Evolutionary conservation across 2,329 filamentous ascomycete genomes (phyloP).

Genomic region (Arthrinium phaeospermum): DNA sequence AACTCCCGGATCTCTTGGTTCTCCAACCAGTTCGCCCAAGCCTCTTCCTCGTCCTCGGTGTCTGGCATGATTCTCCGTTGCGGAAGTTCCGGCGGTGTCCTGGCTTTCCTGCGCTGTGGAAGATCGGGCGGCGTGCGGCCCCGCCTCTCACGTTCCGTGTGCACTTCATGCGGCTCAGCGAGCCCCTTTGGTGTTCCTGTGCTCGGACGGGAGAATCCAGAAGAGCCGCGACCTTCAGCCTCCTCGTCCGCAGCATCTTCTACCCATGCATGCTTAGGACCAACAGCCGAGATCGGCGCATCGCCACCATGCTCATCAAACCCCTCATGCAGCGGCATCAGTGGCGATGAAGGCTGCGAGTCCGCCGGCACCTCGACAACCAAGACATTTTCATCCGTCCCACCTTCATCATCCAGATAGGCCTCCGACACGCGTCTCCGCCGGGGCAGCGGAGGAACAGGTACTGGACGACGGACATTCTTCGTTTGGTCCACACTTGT

Average conservation of each 20-base stretch:
- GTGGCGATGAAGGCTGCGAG: conserved; percentile 38
- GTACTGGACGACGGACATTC: conserved; percentile 35
- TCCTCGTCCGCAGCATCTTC: conserved; percentile 35
- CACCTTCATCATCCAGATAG: conserved; percentile 29
- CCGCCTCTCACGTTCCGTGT: neutral
- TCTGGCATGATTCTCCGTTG: conserved; percentile 8
- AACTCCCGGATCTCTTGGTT: conserved; percentile 32
- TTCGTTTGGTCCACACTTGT: conserved; percentile 31
- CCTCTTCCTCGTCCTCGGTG: conserved; percentile 34
- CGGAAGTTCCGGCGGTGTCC: conserved; percentile 22
- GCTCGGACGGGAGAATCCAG: neutral
- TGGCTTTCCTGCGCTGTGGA: conserved; percentile 2
- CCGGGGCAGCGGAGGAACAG: conserved; percentile 37
- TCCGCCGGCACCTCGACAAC: conserved; percentile 40
- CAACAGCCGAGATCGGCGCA: conserved; percentile 12
- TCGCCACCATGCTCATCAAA: conserved; percentile 13
- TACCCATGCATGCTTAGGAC: conserved; percentile 36
- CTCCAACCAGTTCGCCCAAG: conserved; percentile 40
- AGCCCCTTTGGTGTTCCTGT: neutral
- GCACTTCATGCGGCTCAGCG: neutral
- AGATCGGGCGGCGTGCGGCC: neutral
- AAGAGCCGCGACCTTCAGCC: neutral
- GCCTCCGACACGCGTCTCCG: conserved; percentile 39
- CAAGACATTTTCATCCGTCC: conserved; percentile 36
- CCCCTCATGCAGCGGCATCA: conserved; percentile 29